Percentiles rank a stretch among this genome's conserved stretches.
phyloP scores from a whole-genome alignment of 75 land plant genomes.

The Pinus tabuliformis region DNA sequence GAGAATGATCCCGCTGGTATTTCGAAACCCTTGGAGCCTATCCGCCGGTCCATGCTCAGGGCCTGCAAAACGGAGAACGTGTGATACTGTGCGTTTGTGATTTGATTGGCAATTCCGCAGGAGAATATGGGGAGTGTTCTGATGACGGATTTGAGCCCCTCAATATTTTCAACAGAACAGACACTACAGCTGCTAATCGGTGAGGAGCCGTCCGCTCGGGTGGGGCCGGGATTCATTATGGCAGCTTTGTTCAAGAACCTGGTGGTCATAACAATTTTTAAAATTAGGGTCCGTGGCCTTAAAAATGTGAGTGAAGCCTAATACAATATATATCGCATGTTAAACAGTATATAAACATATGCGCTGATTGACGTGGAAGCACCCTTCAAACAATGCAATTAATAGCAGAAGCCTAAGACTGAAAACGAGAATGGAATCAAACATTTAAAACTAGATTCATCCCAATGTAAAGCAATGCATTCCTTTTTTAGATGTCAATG shows the following conservation, averaged over 20 bases:
- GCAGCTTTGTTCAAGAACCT: conserved; percentile 42
- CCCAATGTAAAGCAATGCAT: too few species aligned
- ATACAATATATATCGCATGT: too few species aligned
- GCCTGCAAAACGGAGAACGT: conserved; percentile 20
- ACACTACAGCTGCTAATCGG: conserved; percentile 18
- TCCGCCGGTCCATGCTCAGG: not conserved
- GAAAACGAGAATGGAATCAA: too few species aligned
- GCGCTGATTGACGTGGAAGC: not conserved
- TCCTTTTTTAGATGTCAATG: too few species aligned
- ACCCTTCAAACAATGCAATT: not conserved
- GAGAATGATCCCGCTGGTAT: conserved; percentile 17
- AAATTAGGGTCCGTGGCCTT: not conserved
- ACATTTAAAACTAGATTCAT: not conserved
- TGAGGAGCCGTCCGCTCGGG: conserved; percentile 17
- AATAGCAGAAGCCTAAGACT: too few species aligned
- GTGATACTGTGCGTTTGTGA: conserved; percentile 5
- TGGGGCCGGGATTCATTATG: conserved; percentile 17
- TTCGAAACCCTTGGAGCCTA: not conserved
- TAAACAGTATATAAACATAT: not conserved
- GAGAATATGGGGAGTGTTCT: conserved; percentile 30
- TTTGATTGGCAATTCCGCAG: conserved; percentile 13
- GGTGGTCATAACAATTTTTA: not conserved
- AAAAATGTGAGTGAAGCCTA: not conserved
- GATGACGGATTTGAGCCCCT: conserved; percentile 30
- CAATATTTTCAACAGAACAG: conserved; percentile 26